These are phyloP conservation scores for Trichoderma polysporum DNA, from an alignment of 2,329 filamentous ascomycete species.

Conservation along the genomic window DNA sequence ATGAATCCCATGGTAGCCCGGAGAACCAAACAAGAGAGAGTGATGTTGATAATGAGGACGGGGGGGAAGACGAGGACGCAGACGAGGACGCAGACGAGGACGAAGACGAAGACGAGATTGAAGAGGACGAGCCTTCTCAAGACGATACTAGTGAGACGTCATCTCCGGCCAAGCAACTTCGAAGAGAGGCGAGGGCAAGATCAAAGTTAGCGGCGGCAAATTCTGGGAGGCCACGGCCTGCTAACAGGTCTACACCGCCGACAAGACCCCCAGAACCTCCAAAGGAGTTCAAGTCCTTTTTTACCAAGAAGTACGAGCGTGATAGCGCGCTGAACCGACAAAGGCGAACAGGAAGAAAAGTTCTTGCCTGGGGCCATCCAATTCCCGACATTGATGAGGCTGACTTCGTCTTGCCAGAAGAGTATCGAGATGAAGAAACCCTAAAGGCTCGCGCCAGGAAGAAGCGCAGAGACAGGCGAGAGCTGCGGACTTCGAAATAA, in stretches of 20 bases:
- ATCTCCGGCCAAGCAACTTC: slow-evolving; percentile 66
- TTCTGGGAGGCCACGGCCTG: slow-evolving; percentile 33
- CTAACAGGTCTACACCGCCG: slow-evolving; percentile 28
- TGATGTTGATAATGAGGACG: slow-evolving; percentile 29
- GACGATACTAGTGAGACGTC: slow-evolving; percentile 54
- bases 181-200: slow-evolving; percentile 65
- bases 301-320: slow-evolving; percentile 73
- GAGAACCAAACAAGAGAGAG: slow-evolving; percentile 27
- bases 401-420: slow-evolving; percentile 75
- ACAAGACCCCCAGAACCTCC: slow-evolving; percentile 41
- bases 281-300: slow-evolving; percentile 83
- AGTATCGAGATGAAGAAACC: slow-evolving; percentile 57
- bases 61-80: slow-evolving; percentile 35
- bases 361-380: slow-evolving; percentile 77
- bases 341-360: slow-evolving; percentile 66
- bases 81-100: slow-evolving; percentile 39
- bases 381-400: slow-evolving; percentile 69
- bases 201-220: slow-evolving; percentile 43
- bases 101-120: slow-evolving; percentile 19
- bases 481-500: slow-evolving; percentile 41
- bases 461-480: slow-evolving; percentile 59
- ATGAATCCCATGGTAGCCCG: slow-evolving; percentile 34
- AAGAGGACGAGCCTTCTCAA: slow-evolving; percentile 41
- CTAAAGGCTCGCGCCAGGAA: slow-evolving; percentile 61
- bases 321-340: slow-evolving; percentile 74